Evolutionary conservation across 2,329 filamentous ascomycete species (phyloP), one percentile per base, ranked within the genome.

Genomic region (Penicillium sp.): DNA sequence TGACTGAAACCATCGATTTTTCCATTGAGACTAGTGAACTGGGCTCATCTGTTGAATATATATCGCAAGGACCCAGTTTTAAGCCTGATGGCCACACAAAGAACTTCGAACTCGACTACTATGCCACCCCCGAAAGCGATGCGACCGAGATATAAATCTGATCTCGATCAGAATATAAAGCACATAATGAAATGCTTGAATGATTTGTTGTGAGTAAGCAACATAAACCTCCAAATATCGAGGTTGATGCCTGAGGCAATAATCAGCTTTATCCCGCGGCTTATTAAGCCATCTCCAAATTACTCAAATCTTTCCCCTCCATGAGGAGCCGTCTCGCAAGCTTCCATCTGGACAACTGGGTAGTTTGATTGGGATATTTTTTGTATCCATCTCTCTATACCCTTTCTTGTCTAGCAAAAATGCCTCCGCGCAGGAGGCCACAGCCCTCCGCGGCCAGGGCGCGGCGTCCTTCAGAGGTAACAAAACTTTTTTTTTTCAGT

Each of bases 351-450:
- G 51, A 51, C 40, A 40, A 42, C 44, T 47, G 47, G 42, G 50
- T 54, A 51, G 51, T 47, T 55, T 60, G 53, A 55, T 18, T 35
- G 46, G 55, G 46, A 44, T 27, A 23, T 30, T 9, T 19, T 43
- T 19, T 29, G 38, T 11, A 16, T 42, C 16, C 16, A 32, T 45
- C 10, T 49, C 19, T 43, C 23, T 34, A 52, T 45, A 56, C 9
- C 6, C 19, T 46, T 47, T 53, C 51, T 48, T 39, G 23, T 30
- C 40, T 53, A 57, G 53, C 47, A 42, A 60, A 51, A 51, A 74
- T 75, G 72, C 70, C 72, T 57, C 72, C 72, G 55, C 70, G 70
- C 57, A 70, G 63, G 62, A 70, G 67, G 64, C 64, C 67, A 43
- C 67, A 70, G 61, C 59, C 68, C 55, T 56, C 69, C 51, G 63